phyloP scores from a whole-genome alignment of 371 early-diverging fungal genomes.

The Mucor irregularis region DNA sequence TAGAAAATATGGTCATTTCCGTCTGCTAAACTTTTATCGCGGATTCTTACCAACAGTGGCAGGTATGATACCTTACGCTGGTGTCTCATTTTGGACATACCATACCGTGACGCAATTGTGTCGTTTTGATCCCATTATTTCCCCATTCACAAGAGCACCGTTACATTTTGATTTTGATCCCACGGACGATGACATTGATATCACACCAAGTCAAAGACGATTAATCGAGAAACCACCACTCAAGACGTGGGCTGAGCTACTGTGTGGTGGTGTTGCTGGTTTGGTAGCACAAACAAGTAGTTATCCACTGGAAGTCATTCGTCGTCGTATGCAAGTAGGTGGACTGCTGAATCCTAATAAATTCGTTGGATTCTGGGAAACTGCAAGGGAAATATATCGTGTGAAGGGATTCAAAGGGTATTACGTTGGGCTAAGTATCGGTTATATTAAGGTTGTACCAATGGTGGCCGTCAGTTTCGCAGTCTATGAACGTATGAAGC shows the following conservation, averaged over 20 bases:
- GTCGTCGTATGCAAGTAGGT: conserved; percentile 89
- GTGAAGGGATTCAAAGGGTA: conserved; percentile 79
- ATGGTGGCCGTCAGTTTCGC: conserved; percentile 89
- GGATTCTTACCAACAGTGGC: conserved; percentile 89
- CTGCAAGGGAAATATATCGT: conserved; percentile 59
- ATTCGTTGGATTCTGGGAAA: conserved; percentile 57
- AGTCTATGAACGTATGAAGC: conserved; percentile 79
- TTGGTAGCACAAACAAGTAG: conserved; percentile 81
- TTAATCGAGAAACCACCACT: conserved; percentile 42
- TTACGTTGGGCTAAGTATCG: conserved; percentile 91
- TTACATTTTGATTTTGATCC: conserved; percentile 25
- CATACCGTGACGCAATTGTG: conserved; percentile 61
- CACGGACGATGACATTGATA: conserved; percentile 7
- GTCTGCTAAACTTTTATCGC: conserved; percentile 82
- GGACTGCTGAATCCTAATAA: conserved; percentile 56
- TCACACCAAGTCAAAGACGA: conserved; percentile 30
- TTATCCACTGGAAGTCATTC: conserved; percentile 91
- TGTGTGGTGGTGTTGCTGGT: conserved; percentile 85
- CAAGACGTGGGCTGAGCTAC: conserved; percentile 73
- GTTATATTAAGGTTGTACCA: conserved; percentile 91
- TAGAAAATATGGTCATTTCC: conserved; percentile 19
- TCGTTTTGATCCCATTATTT: conserved; percentile 44
- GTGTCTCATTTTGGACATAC: conserved; percentile 85
- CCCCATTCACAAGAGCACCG: conserved; percentile 32
- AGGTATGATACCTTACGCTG: conserved; percentile 97